These are phyloP conservation scores for Bimuria novae-zelandiae DNA, from an alignment of 2,329 filamentous ascomycete species.

Conservation along the genomic window DNA sequence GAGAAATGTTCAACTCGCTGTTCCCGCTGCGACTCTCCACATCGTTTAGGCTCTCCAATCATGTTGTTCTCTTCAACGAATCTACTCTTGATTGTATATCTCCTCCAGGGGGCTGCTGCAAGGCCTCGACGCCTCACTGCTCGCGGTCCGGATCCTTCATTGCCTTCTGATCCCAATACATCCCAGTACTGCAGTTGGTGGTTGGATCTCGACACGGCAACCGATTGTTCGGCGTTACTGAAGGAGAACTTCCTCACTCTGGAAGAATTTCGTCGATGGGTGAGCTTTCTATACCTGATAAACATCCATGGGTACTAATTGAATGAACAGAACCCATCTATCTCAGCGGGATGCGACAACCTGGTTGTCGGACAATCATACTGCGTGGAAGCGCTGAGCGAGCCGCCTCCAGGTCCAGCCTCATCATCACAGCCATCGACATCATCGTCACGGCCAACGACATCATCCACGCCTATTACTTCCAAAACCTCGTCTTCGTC, in stretches of 20 bases:
- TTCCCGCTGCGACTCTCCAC: too few species aligned
- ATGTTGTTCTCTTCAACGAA: too few species aligned
- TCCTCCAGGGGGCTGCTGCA: too few species aligned
- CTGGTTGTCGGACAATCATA: conserved; percentile 8
- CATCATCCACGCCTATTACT: conserved; percentile 15
- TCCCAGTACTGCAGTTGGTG: conserved; percentile 11
- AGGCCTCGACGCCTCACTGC: too few species aligned
- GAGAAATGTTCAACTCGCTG: too few species aligned
- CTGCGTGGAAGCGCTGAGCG: conserved; percentile 8
- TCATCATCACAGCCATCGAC: conserved; percentile 2
- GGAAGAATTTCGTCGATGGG: conserved; percentile 9
- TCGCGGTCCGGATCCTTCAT: not conserved
- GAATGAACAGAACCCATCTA: conserved; percentile 8
- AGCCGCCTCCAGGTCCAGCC: conserved; percentile 5
- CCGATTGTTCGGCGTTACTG: not conserved
- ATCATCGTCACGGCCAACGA: conserved; percentile 4
- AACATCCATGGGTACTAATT: too few species aligned
- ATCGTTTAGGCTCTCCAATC: too few species aligned
- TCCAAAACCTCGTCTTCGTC: conserved; percentile 16
- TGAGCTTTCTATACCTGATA: not conserved
- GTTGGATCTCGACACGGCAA: conserved; percentile 3
- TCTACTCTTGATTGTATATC: too few species aligned
- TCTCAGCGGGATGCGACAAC: conserved; percentile 1
- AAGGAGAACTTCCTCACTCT: conserved; percentile 6
- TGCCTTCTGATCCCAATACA: conserved; percentile 11